phyloP scores from a whole-genome alignment of 2,329 filamentous ascomycete genomes.

The Botryotinia globosa region DNA sequence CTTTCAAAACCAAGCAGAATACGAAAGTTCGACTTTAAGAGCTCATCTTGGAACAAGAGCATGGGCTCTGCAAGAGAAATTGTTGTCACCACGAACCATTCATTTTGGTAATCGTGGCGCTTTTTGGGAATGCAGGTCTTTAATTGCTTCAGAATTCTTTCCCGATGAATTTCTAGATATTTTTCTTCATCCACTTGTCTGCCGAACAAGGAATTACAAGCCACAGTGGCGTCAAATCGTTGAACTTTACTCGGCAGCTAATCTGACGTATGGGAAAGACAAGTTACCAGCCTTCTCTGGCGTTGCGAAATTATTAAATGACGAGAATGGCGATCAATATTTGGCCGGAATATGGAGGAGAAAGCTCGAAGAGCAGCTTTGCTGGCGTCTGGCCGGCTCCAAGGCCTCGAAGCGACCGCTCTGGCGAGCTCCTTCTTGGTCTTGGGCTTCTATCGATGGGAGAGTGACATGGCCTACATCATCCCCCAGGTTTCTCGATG shows the following conservation, averaged over 20 bases:
- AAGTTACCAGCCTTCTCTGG: constrained; percentile 28
- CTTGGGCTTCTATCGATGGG: constrained; percentile 24
- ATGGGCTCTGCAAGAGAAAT: neutral
- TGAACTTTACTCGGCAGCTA: constrained; percentile 28
- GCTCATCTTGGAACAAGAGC: neutral
- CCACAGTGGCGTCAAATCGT: constrained; percentile 17
- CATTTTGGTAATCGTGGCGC: constrained; percentile 19
- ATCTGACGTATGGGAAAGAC: constrained; percentile 31
- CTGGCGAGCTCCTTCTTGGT: constrained; percentile 25
- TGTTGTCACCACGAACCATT: constrained; percentile 17
- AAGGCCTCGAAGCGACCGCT: constrained; percentile 6
- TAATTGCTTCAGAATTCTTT: constrained; percentile 21
- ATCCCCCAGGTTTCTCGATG: too few species aligned
- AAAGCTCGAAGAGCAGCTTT: constrained; percentile 24
- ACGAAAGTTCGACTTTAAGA: neutral
- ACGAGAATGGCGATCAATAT: constrained; percentile 1
- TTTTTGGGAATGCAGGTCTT: constrained; percentile 23
- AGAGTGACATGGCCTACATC: rapidly evolving
- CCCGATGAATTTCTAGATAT: constrained; percentile 14
- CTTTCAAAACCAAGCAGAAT: rapidly evolving
- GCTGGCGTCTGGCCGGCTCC: neutral
- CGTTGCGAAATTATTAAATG: constrained; percentile 25
- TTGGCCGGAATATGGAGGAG: constrained; percentile 27
- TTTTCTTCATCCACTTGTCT: neutral
- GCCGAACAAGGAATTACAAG: neutral